These are phyloP conservation scores for Pichia sp. DNA, from an alignment of 1,139 yeast genomes.

Conservation along the genomic window DNA sequence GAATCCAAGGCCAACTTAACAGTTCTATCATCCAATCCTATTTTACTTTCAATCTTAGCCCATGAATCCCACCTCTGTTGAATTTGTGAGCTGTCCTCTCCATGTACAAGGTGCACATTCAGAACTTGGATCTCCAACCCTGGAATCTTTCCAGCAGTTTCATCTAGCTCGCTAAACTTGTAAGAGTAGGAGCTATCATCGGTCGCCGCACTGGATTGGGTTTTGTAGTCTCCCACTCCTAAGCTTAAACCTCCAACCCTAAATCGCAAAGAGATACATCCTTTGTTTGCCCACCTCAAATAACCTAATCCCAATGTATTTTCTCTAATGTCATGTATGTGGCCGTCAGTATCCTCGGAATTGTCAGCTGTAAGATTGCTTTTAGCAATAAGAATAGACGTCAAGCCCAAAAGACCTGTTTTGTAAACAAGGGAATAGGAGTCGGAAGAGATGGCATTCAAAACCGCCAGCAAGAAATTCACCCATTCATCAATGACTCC, in stretches of 20 bases:
- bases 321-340: constrained; percentile 36
- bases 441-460: constrained; percentile 27
- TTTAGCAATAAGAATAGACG: constrained; percentile 39
- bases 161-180: constrained; percentile 25
- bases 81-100: constrained; percentile 50
- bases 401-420: constrained; percentile 47
- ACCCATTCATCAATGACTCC: constrained; percentile 39
- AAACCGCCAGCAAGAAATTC: constrained; percentile 28
- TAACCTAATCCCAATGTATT: constrained; percentile 52
- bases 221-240: constrained; percentile 3
- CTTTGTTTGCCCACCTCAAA: constrained; percentile 57
- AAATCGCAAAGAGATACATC: constrained; percentile 43
- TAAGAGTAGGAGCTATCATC: background rate
- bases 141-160: constrained; percentile 25
- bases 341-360: constrained; percentile 29
- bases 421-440: constrained; percentile 34
- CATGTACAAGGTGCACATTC: constrained; percentile 68
- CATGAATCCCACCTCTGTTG: constrained; percentile 40
- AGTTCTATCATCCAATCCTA: constrained; percentile 41
- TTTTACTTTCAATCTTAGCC: constrained; percentile 47
- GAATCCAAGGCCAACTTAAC: constrained; percentile 12
- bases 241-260: constrained; percentile 27
- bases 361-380: background rate
- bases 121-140: constrained; percentile 39
- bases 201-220: background rate